These are phyloP conservation scores for Prosopis cineraria DNA, from an alignment of 306 rosid species.

Conservation along the genomic window DNA sequence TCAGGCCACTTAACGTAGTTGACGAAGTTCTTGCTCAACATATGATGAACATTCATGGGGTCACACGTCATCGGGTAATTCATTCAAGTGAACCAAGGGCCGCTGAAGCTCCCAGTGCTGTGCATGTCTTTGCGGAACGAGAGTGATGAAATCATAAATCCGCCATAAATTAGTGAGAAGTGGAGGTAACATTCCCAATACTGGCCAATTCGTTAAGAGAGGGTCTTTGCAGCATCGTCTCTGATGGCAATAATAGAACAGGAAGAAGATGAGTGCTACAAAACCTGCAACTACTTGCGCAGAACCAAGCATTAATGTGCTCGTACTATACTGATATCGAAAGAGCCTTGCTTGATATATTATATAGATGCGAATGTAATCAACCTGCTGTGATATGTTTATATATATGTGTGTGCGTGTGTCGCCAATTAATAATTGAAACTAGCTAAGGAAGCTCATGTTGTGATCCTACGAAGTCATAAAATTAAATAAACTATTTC, in stretches of 20 bases:
- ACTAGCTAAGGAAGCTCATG: too few species aligned
- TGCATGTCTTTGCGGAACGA: not conserved
- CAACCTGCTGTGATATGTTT: too few species aligned
- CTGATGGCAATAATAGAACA: not conserved
- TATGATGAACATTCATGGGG: not conserved
- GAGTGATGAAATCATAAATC: conserved; percentile 24
- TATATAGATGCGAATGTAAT: too few species aligned
- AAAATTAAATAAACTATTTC: too few species aligned
- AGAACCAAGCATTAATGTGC: too few species aligned
- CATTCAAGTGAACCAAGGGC: conserved; percentile 29
- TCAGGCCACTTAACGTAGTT: conserved; percentile 8
- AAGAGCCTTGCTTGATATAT: too few species aligned
- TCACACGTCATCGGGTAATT: not conserved
- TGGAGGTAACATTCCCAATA: conserved; percentile 34
- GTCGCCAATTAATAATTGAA: too few species aligned
- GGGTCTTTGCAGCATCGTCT: not conserved
- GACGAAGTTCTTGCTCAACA: conserved; percentile 19
- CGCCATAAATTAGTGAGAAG: conserved; percentile 4
- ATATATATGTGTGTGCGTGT: too few species aligned
- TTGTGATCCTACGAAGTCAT: too few species aligned
- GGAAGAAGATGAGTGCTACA: conserved; percentile 1
- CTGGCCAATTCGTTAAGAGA: conserved; percentile 25
- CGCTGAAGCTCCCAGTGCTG: conserved; percentile 34
- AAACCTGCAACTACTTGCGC: not conserved
- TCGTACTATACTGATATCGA: too few species aligned